Evolutionary conservation across 2,329 filamentous ascomycete genomes (phyloP), one percentile per base, ranked within the genome.

Genomic region (Dactylellina drechsleri): DNA sequence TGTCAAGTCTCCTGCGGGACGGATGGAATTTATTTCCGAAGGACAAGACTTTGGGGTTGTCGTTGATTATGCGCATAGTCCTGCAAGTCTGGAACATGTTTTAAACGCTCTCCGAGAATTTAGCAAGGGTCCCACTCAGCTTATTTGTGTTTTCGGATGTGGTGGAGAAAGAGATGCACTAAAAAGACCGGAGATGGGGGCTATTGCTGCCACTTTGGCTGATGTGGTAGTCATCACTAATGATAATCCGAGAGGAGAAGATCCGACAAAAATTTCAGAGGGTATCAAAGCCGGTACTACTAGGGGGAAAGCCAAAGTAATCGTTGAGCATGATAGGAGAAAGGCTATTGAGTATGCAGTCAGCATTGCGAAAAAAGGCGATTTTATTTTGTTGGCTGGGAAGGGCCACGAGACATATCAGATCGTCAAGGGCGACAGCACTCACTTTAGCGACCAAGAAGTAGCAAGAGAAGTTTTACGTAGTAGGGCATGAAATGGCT

Each of bases 351-450:
- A 66, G 45, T 57, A 66, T 26, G 61, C 68, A 1, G n/a, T 73
- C 4, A 59, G 40, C 18, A 57, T 60, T 50, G 68, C 68, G 47
- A 5, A 16, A 28, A 18, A 40, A 4, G 61, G 68, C 4, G 68
- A 73, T 66, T 53, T 60, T 20, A 26, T 73, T 2, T 40, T 73
- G 43, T 26, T 73, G 6, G 61, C 68, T 12, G 68, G 68, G 45
- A 73, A 73, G 43, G 68, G 61, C 2, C 68, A 73, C 36, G 68
- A 73, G 41, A 66, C 36, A n/a, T 73, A 73, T 52, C 68, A 73
- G 15, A 3, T 61, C 6, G 4, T 66, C 16, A 56, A 57, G 16
- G 68, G 54, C 10, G 12, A 47, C 41, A 56, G 5, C 6, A 41
- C 59, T 8, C 45, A 26, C 2, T 73, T 73, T 36, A 54, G 66